Evolutionary conservation across 2,329 filamentous ascomycete species (phyloP).

Genomic region (Verticillium nonalfalfae): DNA sequence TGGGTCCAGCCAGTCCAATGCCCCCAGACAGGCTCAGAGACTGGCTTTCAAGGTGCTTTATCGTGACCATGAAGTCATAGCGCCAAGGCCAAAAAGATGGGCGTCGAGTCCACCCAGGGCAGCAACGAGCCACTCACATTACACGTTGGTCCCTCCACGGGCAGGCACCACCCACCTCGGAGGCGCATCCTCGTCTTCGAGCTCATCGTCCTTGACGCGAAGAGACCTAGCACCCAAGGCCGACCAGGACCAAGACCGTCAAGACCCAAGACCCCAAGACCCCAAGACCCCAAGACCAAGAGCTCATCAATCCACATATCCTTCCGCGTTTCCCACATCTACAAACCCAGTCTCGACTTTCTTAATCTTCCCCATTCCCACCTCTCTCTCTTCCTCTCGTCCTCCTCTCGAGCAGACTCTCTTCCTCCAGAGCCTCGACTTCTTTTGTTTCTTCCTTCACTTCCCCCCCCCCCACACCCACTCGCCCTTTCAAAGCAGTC

Average conservation of each 20-base stretch:
- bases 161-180: background rate
- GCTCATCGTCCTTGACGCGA: background rate
- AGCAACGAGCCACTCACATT: background rate
- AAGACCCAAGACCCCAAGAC: background rate
- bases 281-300: background rate
- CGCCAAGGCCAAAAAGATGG: constrained; percentile 6
- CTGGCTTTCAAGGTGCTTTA: background rate
- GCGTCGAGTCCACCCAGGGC: constrained; percentile 1
- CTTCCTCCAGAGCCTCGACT: background rate
- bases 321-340: constrained; percentile 8
- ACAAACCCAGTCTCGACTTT: constrained; percentile 1
- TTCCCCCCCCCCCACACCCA: background rate
- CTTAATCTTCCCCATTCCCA: constrained; percentile 1
- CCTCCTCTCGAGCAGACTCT: constrained; percentile 2
- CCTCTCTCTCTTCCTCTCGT: background rate
- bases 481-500: background rate
- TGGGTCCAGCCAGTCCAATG: background rate
- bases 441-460: constrained; percentile 1
- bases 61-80: constrained; percentile 12
- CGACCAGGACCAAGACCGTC: background rate
- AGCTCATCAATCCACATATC: constrained; percentile 2
- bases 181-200: background rate
- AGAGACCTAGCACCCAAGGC: background rate
- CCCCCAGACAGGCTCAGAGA: background rate
- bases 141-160: constrained; percentile 1